phyloP scores from a whole-genome alignment of 306 rosid species.

The Dryas alaskensis region DNA sequence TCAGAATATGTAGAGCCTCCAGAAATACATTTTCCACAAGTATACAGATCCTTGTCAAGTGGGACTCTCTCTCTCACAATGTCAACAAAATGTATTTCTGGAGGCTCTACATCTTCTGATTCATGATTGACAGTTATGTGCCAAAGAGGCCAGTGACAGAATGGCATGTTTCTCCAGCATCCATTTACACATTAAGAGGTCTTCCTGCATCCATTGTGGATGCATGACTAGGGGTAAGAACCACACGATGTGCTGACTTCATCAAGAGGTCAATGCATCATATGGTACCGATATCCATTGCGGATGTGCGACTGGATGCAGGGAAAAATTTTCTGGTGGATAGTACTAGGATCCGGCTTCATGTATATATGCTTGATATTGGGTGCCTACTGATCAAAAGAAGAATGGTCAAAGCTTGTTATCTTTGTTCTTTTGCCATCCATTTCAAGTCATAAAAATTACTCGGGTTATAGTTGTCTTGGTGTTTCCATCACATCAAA shows the following conservation, averaged over 20 bases:
- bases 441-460: not conserved
- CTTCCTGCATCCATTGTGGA: not conserved
- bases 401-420: slow-evolving; percentile 10
- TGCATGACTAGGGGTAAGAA: not conserved
- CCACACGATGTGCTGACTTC: not conserved
- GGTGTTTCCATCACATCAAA: not conserved
- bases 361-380: not conserved
- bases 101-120: not conserved
- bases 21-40: not conserved
- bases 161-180: too few relatives aligned
- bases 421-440: not conserved
- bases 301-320: not conserved
- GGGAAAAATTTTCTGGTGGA: not conserved
- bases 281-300: not conserved
- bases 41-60: not conserved
- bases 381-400: not conserved
- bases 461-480: not conserved
- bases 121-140: not conserved
- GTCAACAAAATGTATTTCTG: not conserved
- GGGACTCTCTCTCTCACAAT: not conserved
- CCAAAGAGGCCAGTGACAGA: not conserved
- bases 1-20: too few relatives aligned
- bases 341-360: not conserved
- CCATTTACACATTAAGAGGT: not conserved
- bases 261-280: slow-evolving; percentile 3